Evolutionary conservation across 257 asterid genomes (phyloP).

Genomic region (Nicotiana paniculata): DNA sequence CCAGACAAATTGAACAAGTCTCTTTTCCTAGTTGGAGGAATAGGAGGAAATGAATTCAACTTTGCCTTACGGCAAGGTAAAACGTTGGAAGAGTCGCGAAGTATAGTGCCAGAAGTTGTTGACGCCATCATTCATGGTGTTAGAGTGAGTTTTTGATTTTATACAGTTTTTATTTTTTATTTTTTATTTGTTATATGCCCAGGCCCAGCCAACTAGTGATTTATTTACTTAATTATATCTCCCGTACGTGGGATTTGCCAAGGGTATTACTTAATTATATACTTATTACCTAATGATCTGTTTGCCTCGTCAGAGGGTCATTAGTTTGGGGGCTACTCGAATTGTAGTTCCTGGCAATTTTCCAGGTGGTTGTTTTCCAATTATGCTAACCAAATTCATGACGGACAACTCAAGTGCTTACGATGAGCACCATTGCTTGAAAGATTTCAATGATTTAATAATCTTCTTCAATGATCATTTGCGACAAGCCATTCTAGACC

Average conservation of each 20-base stretch:
- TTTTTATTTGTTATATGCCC: background rate
- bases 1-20: conserved; percentile 4
- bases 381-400: background rate
- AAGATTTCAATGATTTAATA: background rate
- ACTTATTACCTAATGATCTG: no score
- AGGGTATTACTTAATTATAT: no score
- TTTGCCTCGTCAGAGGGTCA: no score
- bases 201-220: no score
- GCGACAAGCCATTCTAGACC: background rate
- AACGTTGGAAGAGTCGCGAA: conserved; percentile 11
- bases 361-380: background rate
- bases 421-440: background rate
- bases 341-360: background rate
- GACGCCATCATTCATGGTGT: conserved; percentile 12
- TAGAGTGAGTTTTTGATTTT: background rate
- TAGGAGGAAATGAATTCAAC: conserved; percentile 16
- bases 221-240: no score
- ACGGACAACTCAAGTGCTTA: background rate
- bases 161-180: background rate
- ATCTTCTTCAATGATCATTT: background rate
- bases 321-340: background rate
- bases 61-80: conserved; percentile 18
- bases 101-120: conserved; percentile 10
- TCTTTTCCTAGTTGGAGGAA: conserved; percentile 16
- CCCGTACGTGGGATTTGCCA: no score